Conservation (phyloP, 1,284 basidiomycete species). For the Trichosporon asahii region DNA sequence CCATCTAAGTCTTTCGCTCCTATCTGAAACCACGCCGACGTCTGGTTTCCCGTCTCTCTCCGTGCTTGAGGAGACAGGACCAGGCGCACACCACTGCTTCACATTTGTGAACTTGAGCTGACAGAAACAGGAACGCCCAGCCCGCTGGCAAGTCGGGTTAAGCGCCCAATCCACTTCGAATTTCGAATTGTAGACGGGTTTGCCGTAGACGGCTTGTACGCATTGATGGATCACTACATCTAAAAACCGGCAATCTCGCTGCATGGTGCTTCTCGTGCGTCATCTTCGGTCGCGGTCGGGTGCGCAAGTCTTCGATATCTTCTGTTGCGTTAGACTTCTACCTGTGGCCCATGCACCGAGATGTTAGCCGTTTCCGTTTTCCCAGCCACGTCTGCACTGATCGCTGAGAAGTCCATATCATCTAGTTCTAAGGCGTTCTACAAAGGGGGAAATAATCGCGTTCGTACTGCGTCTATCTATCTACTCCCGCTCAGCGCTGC, state of each 20-base stretch:
- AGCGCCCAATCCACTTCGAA: constrained; percentile 19
- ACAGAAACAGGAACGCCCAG: constrained; percentile 47
- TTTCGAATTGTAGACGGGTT: constrained; percentile 16
- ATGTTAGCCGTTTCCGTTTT: background rate
- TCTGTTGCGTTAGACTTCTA: background rate
- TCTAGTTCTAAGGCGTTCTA: constrained; percentile 1
- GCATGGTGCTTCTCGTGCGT: background rate
- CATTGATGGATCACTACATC: constrained; percentile 27
- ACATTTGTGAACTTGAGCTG: constrained; percentile 1
- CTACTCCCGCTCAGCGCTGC: too few relatives aligned
- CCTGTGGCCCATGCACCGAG: constrained; percentile 1
- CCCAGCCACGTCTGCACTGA: background rate
- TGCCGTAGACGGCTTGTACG: constrained; percentile 29
- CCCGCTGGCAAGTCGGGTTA: constrained; percentile 52
- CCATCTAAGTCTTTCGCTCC: constrained; percentile 68
- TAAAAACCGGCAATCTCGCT: constrained; percentile 4
- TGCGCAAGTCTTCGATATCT: background rate
- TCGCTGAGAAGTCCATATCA: background rate
- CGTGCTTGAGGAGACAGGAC: constrained; percentile 10
- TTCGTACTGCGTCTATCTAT: background rate
- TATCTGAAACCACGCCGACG: constrained; percentile 63
- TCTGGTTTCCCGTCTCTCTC: constrained; percentile 10
- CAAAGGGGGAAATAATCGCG: background rate
- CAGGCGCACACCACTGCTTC: constrained; percentile 18
- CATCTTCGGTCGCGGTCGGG: background rate